phyloP scores from a whole-genome alignment of 176 grass and related monocot genomes.

The Cenchrus americanus region DNA sequence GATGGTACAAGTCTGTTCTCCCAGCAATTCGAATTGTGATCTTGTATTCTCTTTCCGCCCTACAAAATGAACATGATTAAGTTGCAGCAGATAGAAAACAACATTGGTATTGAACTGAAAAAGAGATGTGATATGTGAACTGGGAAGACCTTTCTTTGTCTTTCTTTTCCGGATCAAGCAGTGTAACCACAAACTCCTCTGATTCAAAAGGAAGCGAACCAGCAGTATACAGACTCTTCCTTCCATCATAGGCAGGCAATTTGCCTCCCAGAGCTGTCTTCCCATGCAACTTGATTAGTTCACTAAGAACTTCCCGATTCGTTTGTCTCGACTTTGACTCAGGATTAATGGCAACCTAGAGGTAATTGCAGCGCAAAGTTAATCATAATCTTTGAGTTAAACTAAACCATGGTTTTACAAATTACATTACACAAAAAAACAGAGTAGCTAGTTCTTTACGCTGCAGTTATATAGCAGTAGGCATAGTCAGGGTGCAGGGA shows the following conservation, averaged over 20 bases:
- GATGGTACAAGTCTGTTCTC: constrained; percentile 63
- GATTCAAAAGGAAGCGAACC: constrained; percentile 78
- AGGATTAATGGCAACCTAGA: constrained; percentile 75
- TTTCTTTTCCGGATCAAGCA: constrained; percentile 61
- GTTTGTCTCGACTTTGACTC: constrained; percentile 69
- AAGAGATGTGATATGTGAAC: neutral
- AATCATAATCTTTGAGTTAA: neutral
- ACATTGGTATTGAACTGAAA: neutral
- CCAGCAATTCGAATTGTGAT: constrained; percentile 71
- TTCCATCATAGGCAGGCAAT: constrained; percentile 79
- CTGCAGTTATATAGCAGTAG: no score
- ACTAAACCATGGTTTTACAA: neutral
- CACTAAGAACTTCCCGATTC: constrained; percentile 66
- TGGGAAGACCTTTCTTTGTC: constrained; percentile 49
- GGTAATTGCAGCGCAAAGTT: neutral
- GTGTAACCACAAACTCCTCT: constrained; percentile 64
- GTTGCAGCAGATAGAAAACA: neutral
- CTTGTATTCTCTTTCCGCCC: constrained; percentile 70
- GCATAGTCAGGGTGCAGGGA: no score
- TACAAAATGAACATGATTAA: constrained; percentile 26
- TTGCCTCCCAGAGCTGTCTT: constrained; percentile 58
- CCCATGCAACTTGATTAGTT: constrained; percentile 64
- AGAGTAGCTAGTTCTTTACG: no score
- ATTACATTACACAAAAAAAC: no score
- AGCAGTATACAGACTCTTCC: constrained; percentile 88